Evolutionary conservation across 2,329 filamentous ascomycete species (phyloP).

Genomic region (Sclerotinia glacialis): DNA sequence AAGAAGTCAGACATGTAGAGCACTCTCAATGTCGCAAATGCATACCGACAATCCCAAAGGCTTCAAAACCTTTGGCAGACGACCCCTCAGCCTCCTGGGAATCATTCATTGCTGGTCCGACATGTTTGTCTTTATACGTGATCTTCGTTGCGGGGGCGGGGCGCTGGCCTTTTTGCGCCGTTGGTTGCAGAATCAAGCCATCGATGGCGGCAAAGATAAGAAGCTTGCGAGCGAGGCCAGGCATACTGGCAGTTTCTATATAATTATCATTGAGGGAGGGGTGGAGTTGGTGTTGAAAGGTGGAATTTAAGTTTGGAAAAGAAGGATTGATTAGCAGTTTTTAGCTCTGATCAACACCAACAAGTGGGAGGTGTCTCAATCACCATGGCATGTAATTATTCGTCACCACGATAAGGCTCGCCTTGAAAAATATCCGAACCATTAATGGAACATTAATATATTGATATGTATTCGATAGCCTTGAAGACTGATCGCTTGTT

Average conservation of each 20-base stretch:
- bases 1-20: slow-evolving; percentile 18
- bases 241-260: slow-evolving; percentile 36
- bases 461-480: not conserved
- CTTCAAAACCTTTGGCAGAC: slow-evolving; percentile 37
- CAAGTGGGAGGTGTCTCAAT: not conserved
- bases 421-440: not conserved
- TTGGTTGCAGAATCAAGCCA: slow-evolving; percentile 39
- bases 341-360: slow-evolving; percentile 17
- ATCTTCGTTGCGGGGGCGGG: slow-evolving; percentile 36
- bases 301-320: slow-evolving; percentile 10
- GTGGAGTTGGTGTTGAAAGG: not conserved
- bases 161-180: slow-evolving; percentile 35
- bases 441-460: not conserved
- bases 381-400: not conserved
- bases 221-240: slow-evolving; percentile 39
- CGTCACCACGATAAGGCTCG: not conserved
- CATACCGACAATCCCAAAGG: slow-evolving; percentile 41
- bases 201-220: slow-evolving; percentile 40
- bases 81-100: slow-evolving; percentile 21
- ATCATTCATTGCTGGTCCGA: slow-evolving; percentile 31
- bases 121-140: slow-evolving; percentile 35
- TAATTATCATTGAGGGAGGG: slow-evolving; percentile 25
- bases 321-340: slow-evolving; percentile 13
- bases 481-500: not conserved
- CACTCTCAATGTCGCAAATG: not conserved